Percentiles rank a stretch among this genome's conserved stretches.
Evolutionary conservation across 768 basidiomycete species (phyloP).

Genomic region (Tremella fuciformis): DNA sequence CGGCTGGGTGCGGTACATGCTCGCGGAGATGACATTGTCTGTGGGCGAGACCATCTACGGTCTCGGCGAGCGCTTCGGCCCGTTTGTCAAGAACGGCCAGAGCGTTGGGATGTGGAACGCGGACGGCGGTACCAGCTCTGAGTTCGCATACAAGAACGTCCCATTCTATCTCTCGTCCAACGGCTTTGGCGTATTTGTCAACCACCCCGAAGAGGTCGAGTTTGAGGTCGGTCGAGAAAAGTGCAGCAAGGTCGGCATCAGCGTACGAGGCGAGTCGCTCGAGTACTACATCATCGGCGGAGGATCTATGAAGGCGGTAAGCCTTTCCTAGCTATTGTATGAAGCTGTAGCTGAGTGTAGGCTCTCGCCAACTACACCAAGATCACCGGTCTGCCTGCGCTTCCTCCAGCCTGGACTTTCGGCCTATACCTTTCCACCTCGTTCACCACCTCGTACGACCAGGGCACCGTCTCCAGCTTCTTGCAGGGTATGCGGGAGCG

Average conservation of each 20-base stretch:
- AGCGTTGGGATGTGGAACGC: constrained; percentile 66
- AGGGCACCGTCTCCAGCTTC: constrained; percentile 67
- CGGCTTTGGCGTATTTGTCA: constrained; percentile 73
- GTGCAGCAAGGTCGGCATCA: constrained; percentile 57
- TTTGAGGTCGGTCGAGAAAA: constrained; percentile 59
- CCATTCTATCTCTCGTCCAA: constrained; percentile 51
- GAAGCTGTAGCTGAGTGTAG: constrained; percentile 11
- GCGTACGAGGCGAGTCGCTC: constrained; percentile 62
- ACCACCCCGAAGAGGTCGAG: constrained; percentile 66
- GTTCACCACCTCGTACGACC: constrained; percentile 66
- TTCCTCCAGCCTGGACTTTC: constrained; percentile 71
- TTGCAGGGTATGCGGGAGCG: constrained; percentile 64
- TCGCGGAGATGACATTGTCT: constrained; percentile 60
- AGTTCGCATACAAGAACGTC: constrained; percentile 51
- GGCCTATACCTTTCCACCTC: constrained; percentile 76
- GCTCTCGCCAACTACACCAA: constrained; percentile 29
- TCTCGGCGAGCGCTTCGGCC: constrained; percentile 70
- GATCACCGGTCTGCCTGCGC: constrained; percentile 36
- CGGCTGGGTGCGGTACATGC: constrained; percentile 46
- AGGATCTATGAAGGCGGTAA: constrained; percentile 63
- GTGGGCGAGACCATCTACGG: constrained; percentile 73
- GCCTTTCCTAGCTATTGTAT: constrained; percentile 21
- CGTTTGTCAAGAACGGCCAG: constrained; percentile 70
- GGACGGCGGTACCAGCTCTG: constrained; percentile 64
- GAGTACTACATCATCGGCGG: constrained; percentile 74